phyloP scores from a whole-genome alignment of 371 early-diverging fungal species.

The Cokeromyces recurvatus region DNA sequence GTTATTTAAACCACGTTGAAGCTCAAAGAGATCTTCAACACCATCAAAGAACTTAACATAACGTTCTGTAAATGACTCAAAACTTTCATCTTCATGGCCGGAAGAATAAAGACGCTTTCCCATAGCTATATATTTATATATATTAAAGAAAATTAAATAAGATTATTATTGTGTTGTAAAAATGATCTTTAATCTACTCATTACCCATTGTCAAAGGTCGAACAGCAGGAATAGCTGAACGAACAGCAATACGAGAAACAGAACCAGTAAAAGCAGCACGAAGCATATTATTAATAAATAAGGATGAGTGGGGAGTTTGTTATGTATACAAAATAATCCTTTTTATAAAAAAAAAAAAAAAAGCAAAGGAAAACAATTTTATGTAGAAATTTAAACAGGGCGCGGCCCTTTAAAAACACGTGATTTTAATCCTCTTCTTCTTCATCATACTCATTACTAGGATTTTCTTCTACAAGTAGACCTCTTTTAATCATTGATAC shows the following conservation, averaged over 20 bases:
- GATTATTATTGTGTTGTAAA: too few species aligned
- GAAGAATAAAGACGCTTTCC: constrained; percentile 60
- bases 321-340: constrained; percentile 15
- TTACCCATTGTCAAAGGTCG: constrained; percentile 31
- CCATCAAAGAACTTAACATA: constrained; percentile 86
- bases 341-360: too few species aligned
- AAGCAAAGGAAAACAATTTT: too few species aligned
- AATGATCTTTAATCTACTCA: too few species aligned
- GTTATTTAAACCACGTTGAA: constrained; percentile 96
- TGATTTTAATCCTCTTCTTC: constrained; percentile 4
- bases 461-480: background rate
- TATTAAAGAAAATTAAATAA: too few species aligned
- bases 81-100: constrained; percentile 72
- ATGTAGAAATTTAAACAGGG: too few species aligned
- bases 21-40: constrained; percentile 92
- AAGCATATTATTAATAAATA: constrained; percentile 31
- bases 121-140: constrained; percentile 22
- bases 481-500: constrained; percentile 10
- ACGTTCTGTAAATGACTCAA: constrained; percentile 75
- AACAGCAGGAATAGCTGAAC: constrained; percentile 24
- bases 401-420: constrained; percentile 11
- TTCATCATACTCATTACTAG: constrained; percentile 1
- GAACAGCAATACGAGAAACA: constrained; percentile 36
- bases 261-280: constrained; percentile 45
- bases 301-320: constrained; percentile 31